Evolutionary conservation across 129 eudicot species (phyloP).

Genomic region (Helianthus tuberosus): DNA sequence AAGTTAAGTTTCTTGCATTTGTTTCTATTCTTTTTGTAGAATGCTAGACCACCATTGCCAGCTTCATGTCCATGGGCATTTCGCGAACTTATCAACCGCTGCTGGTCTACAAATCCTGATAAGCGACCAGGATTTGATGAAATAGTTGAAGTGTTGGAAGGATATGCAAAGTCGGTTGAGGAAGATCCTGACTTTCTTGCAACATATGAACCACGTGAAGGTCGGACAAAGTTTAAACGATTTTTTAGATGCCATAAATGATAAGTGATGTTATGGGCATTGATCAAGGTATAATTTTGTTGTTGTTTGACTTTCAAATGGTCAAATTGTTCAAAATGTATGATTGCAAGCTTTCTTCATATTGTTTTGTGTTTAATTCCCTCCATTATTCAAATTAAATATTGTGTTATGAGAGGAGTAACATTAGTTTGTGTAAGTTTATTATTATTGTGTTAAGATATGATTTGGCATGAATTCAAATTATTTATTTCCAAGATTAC

Average conservation of each 20-base stretch:
- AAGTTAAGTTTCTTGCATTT: neutral
- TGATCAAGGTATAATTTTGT: slow-evolving; percentile 13
- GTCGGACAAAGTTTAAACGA: slow-evolving; percentile 29
- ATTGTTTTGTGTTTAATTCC: slow-evolving; percentile 28
- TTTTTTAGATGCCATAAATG: slow-evolving; percentile 47
- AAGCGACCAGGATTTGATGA: slow-evolving; percentile 77
- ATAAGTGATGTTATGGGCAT: slow-evolving; percentile 20
- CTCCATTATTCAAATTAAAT: slow-evolving; percentile 22
- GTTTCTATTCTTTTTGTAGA: slow-evolving; percentile 41
- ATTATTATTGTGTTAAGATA: neutral
- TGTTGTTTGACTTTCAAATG: slow-evolving; percentile 11
- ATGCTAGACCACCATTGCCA: slow-evolving; percentile 91
- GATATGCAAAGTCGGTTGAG: slow-evolving; percentile 54
- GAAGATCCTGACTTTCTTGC: slow-evolving; percentile 74
- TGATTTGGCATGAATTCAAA: neutral
- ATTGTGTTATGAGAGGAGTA: slow-evolving; percentile 18
- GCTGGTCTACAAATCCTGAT: slow-evolving; percentile 83
- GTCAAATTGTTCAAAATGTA: slow-evolving; percentile 16
- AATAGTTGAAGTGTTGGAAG: slow-evolving; percentile 64
- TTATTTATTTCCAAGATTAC: neutral
- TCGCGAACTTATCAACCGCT: slow-evolving; percentile 59
- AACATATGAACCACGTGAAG: slow-evolving; percentile 41
- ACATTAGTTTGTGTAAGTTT: slow-evolving; percentile 6
- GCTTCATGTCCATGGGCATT: slow-evolving; percentile 70
- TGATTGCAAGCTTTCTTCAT: slow-evolving; percentile 20